phyloP scores from a whole-genome alignment of 176 grass and related monocot species.

The Poa annua region DNA sequence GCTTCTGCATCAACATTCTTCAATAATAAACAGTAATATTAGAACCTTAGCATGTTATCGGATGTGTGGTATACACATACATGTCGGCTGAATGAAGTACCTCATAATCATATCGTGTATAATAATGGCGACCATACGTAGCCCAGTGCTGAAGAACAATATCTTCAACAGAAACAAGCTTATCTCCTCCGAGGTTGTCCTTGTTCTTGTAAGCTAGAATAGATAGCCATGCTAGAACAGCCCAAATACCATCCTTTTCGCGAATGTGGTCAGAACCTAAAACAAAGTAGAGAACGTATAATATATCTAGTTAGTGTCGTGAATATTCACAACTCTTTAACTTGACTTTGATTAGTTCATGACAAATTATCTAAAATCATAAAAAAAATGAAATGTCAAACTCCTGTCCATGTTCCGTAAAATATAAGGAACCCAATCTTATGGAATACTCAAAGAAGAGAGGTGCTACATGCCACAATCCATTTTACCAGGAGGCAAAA shows the following conservation, averaged over 20 bases:
- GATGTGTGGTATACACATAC: neutral
- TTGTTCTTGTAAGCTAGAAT: constrained; percentile 98
- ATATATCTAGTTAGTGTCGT: neutral
- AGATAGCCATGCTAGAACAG: constrained; percentile 98
- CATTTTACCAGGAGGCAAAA: constrained; percentile 27
- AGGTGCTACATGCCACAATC: constrained; percentile 4
- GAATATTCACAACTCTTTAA: neutral
- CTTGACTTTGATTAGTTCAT: constrained; percentile 10
- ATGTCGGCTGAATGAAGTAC: constrained; percentile 40
- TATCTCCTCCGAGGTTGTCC: constrained; percentile 78
- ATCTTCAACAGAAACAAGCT: constrained; percentile 89
- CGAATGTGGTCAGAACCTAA: constrained; percentile 98
- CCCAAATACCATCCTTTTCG: constrained; percentile 99
- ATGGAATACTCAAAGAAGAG: neutral
- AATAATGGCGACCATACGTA: constrained; percentile 97
- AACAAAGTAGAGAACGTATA: constrained; percentile 29
- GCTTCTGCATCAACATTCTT: constrained; percentile 93
- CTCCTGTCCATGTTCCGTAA: neutral
- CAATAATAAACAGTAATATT: constrained; percentile 41
- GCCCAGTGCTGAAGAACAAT: constrained; percentile 92
- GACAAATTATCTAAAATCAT: constrained; percentile 13
- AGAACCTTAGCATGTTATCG: constrained; percentile 17
- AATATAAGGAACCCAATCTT: neutral
- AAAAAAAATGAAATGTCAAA: neutral
- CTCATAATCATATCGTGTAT: constrained; percentile 98